Base-by-base conservation (phyloP, 2,329 filamentous ascomycete genomes). In the Fusarium keratoplasticum region DNA sequence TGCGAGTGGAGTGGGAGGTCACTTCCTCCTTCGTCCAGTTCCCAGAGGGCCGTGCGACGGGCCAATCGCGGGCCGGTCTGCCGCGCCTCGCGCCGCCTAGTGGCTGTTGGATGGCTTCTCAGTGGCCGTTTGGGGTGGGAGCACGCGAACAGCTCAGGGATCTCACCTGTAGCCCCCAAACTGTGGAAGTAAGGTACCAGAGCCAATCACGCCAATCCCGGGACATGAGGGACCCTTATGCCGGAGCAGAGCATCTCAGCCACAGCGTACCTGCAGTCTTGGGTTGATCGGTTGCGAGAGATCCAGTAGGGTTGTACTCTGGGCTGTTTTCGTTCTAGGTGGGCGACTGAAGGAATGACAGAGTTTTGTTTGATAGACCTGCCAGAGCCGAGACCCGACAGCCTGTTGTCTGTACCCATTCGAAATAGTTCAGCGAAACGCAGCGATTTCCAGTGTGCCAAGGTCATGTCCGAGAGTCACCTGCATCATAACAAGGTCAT, bases 241-340 rank as follows among this genome's bases (percentile, higher is more conserved):
- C 60, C 44, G 42, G 50, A 72, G 59, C 22, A 66, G 52, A 64
- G 40, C 44, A 70, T 64, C 55, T 62, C 72, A 75, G 73, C 65
- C 64, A 71, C 69, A 66, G 64, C 61, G 73, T 77, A 77, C 75
- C 75, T 77, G 70, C 70, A 72, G 70, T 70, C 58, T 64, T 64
- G 61, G 38, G 64, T 42, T 55, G 64, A 61, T 67, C 40, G 63
- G 18, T 66, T 52, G 42, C 55, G 29, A 42, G 54, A 25, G 20
- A 38, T 57, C 33, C 20, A 27, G 29, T 22, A 40, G 47, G 58
- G 61, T 61, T 60, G 58, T 72, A 63, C 64, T 25, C 33, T 29
- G 60, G 29, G 36, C 36, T 57, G 25, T 47, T 38, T 31, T 68
- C 40, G 20, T 60, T 29, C 50, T 35, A 64, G 29, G 33, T 29